These are phyloP conservation scores for Fagopyrum homotropicum DNA, from an alignment of 148 eudicot genomes.

Conservation along the genomic window DNA sequence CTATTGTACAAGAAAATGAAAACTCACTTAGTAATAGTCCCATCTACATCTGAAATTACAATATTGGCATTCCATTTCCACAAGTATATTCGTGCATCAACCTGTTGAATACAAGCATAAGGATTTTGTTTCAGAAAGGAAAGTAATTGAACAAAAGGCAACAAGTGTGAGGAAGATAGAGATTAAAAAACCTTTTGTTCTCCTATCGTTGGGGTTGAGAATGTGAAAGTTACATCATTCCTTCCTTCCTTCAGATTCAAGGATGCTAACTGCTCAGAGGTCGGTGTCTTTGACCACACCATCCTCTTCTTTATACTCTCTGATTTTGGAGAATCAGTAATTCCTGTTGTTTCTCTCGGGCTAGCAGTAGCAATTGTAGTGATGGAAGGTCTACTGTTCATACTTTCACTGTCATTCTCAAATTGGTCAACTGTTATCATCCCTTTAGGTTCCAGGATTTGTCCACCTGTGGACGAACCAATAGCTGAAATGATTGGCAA, in stretches of 20 bases:
- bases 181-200: constrained; percentile 50
- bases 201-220: constrained; percentile 73
- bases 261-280: constrained; percentile 76
- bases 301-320: constrained; percentile 33
- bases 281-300: constrained; percentile 50
- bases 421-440: constrained; percentile 33
- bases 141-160: constrained; percentile 5
- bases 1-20: neutral
- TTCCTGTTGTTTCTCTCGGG: constrained; percentile 10
- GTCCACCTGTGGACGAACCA: constrained; percentile 18
- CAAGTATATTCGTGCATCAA: constrained; percentile 83
- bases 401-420: constrained; percentile 23
- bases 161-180: neutral
- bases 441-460: constrained; percentile 29
- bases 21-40: constrained; percentile 91
- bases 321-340: constrained; percentile 20
- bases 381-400: constrained; percentile 10
- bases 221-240: constrained; percentile 65
- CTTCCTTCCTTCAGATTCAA: constrained; percentile 76
- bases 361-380: constrained; percentile 8
- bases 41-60: constrained; percentile 97
- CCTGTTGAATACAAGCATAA: constrained; percentile 37
- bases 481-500: constrained; percentile 30
- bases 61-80: constrained; percentile 89
- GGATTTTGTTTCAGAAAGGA: neutral